A percentile compares a stretch with the other conserved stretches of the same genome.
Evolutionary conservation across 2,329 filamentous ascomycete species (phyloP).

Genomic region (Didymosphaeria variabile): DNA sequence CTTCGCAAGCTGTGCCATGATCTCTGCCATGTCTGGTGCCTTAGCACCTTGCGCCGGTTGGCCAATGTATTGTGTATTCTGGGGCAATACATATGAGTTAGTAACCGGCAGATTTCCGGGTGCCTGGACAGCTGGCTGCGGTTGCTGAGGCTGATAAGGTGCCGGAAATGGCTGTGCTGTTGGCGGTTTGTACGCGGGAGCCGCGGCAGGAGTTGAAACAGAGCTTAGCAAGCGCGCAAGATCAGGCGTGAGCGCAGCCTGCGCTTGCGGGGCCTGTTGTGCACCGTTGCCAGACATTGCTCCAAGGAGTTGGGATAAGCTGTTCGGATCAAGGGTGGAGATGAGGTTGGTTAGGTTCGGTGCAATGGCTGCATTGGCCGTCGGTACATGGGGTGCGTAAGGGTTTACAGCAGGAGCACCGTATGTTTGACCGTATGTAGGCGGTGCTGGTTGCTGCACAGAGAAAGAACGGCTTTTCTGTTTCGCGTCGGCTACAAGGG

Average conservation of each 20-base stretch:
- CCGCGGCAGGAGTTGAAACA: slow-evolving; percentile 37
- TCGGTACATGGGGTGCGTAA: slow-evolving; percentile 45
- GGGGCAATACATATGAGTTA: not conserved
- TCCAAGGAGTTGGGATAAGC: slow-evolving; percentile 74
- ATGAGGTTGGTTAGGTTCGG: slow-evolving; percentile 71
- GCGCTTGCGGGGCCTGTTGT: slow-evolving; percentile 53
- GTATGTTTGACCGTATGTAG: slow-evolving; percentile 14
- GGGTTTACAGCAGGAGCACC: slow-evolving; percentile 33
- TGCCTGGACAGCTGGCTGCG: slow-evolving; percentile 29
- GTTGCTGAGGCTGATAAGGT: slow-evolving; percentile 40
- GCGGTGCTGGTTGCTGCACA: slow-evolving; percentile 43
- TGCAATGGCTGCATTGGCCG: slow-evolving; percentile 29
- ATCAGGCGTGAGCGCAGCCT: slow-evolving; percentile 45
- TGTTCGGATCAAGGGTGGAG: slow-evolving; percentile 71
- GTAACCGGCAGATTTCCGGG: not conserved
- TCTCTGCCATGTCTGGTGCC: slow-evolving; percentile 69
- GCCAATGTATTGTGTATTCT: not conserved
- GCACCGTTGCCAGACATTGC: slow-evolving; percentile 58
- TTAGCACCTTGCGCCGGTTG: slow-evolving; percentile 25
- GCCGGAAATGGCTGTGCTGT: slow-evolving; percentile 44
- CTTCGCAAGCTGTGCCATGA: slow-evolving; percentile 76
- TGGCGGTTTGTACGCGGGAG: slow-evolving; percentile 33
- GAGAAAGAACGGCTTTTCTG: slow-evolving; percentile 49
- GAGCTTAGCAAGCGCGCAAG: slow-evolving; percentile 51
- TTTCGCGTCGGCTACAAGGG: slow-evolving; percentile 80